Conservation (phyloP, 2,329 filamentous ascomycete genomes). For the Pyrenophora graminea region DNA sequence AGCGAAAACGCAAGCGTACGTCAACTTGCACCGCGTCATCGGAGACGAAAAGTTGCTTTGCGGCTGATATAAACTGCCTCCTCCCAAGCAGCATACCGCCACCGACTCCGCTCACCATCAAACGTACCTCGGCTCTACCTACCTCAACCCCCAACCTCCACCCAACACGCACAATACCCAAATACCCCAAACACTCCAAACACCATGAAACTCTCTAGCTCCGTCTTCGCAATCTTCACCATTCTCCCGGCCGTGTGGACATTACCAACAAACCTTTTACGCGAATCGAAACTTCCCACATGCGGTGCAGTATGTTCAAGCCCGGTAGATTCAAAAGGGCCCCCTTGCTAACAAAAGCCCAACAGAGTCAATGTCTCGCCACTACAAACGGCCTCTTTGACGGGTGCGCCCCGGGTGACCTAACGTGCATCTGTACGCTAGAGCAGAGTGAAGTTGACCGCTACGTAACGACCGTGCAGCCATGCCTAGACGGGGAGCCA, state of each 20-base stretch:
- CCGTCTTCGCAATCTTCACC: slow-evolving; percentile 11
- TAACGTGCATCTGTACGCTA: slow-evolving; percentile 21
- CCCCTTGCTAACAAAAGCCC: background rate
- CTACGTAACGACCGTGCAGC: slow-evolving; percentile 23
- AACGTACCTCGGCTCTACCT: no score
- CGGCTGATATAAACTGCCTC: no score
- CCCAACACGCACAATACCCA: background rate
- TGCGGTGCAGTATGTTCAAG: slow-evolving; percentile 20
- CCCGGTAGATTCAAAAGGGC: no score
- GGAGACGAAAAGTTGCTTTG: no score
- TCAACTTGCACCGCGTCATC: no score
- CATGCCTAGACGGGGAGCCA: slow-evolving; percentile 20
- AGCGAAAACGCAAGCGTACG: no score
- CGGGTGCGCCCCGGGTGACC: slow-evolving; percentile 10
- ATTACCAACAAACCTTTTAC: slow-evolving; percentile 7
- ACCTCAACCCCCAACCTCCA: background rate
- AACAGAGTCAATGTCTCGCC: slow-evolving; percentile 1
- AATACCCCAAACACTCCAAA: background rate
- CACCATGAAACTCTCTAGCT: slow-evolving; percentile 13
- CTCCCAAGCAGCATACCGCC: no score
- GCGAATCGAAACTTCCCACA: slow-evolving; percentile 12
- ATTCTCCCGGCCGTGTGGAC: slow-evolving; percentile 13
- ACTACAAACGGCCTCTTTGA: slow-evolving; percentile 14
- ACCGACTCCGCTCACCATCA: no score
- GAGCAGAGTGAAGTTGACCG: slow-evolving; percentile 19